phyloP scores from a whole-genome alignment of 768 basidiomycete genomes.

The Mycena galopus region DNA sequence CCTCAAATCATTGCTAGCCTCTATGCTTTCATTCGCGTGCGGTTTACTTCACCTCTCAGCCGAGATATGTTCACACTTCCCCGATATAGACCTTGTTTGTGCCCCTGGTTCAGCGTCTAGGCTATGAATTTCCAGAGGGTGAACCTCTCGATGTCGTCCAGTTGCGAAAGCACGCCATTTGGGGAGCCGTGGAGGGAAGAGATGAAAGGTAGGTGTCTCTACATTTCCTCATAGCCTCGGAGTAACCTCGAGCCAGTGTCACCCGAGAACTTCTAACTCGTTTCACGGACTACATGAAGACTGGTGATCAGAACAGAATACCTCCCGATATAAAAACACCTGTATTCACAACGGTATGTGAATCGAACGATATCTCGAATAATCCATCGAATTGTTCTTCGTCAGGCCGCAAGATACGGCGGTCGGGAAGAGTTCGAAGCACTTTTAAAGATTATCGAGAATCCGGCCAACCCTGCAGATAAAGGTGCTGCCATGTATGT shows the following conservation, averaged over 20 bases:
- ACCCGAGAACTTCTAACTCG: constrained; percentile 76
- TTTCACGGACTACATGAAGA: constrained; percentile 78
- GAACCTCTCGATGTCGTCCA: constrained; percentile 79
- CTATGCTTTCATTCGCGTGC: constrained; percentile 70
- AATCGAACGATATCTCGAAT: too few species aligned
- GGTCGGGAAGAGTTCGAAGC: constrained; percentile 82
- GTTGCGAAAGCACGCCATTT: constrained; percentile 81
- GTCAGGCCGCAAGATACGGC: constrained; percentile 79
- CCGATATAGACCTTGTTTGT: constrained; percentile 66
- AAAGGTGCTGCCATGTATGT: constrained; percentile 65
- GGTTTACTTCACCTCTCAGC: constrained; percentile 34
- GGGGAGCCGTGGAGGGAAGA: constrained; percentile 53
- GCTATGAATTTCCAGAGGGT: constrained; percentile 75
- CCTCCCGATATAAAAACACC: constrained; percentile 75
- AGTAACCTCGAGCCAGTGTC: constrained; percentile 59
- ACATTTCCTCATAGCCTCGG: neutral
- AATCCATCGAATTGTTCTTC: neutral
- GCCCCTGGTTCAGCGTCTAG: constrained; percentile 83
- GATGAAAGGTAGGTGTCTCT: constrained; percentile 35
- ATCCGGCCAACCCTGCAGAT: constrained; percentile 74
- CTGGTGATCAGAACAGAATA: constrained; percentile 79
- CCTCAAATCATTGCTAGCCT: constrained; percentile 63
- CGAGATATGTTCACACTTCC: neutral
- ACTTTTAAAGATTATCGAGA: constrained; percentile 74
- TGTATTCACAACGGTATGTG: constrained; percentile 66